Evolutionary conservation across 2,329 filamentous ascomycete genomes (phyloP).

Genomic region (Phialophora verrucosa): DNA sequence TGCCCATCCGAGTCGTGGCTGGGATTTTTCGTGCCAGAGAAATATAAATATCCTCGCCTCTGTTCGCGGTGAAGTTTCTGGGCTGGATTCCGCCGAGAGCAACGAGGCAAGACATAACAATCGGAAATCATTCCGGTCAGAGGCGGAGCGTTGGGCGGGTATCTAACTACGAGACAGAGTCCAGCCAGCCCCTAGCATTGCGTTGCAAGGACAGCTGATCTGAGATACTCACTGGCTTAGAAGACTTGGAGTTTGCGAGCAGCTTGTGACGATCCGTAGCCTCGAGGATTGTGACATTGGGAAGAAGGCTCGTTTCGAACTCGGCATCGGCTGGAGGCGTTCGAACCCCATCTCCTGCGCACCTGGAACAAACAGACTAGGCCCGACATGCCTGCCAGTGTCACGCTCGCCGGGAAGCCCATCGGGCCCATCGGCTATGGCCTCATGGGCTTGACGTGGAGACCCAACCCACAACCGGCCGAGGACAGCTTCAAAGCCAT

Average conservation of each 20-base stretch:
- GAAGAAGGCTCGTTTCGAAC: neutral
- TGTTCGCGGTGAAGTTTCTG: neutral
- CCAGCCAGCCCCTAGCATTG: neutral
- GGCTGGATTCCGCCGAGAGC: neutral
- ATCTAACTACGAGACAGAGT: too few relatives aligned
- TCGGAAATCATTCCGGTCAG: neutral
- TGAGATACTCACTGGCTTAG: neutral
- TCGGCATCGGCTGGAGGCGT: neutral
- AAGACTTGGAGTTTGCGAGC: neutral
- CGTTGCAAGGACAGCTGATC: neutral
- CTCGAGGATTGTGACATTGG: neutral
- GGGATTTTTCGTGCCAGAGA: neutral
- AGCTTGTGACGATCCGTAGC: neutral
- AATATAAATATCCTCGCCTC: neutral
- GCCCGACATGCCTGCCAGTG: constrained; percentile 13
- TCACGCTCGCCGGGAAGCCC: constrained; percentile 49
- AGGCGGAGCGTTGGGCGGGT: too few relatives aligned
- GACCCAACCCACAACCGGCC: constrained; percentile 40
- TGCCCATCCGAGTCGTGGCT: neutral
- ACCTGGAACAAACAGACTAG: neutral
- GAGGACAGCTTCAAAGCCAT: constrained; percentile 58
- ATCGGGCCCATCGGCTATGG: constrained; percentile 61
- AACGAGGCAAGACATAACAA: neutral
- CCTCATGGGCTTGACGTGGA: constrained; percentile 48
- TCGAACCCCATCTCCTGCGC: neutral